phyloP scores from a whole-genome alignment of 2,329 filamentous ascomycete genomes.

The Botrytis byssoidea region DNA sequence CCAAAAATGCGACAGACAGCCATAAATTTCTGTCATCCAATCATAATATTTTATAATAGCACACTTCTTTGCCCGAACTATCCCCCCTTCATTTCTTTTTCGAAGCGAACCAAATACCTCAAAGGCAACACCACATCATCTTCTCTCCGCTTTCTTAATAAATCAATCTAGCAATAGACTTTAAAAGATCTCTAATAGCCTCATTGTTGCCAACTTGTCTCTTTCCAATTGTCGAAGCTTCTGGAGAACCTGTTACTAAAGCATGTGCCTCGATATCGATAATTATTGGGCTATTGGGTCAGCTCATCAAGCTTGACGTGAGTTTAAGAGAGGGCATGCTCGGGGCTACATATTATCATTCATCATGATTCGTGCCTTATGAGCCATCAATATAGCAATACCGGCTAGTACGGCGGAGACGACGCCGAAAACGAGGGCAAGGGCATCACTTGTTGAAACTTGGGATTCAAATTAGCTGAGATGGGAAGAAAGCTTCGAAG shows the following conservation, averaged over 20 bases:
- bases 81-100: no score
- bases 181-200: not conserved
- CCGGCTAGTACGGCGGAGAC: not conserved
- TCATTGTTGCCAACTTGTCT: not conserved
- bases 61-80: not conserved
- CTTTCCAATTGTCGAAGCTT: not conserved
- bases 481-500: fast-evolving
- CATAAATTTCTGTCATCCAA: no score
- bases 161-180: not conserved
- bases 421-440: constrained; percentile 3
- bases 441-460: constrained; percentile 6
- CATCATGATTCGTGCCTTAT: not conserved
- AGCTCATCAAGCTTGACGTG: not conserved
- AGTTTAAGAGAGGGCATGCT: not conserved
- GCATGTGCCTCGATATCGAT: not conserved
- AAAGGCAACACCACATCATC: not conserved
- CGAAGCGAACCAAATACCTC: not conserved
- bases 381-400: not conserved
- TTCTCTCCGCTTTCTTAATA: not conserved
- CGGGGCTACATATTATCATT: not conserved
- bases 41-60: not conserved
- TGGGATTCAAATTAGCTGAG: not conserved
- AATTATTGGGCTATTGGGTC: not conserved
- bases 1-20: no score
- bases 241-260: not conserved